Evolutionary conservation across 345 rosid genomes (phyloP), one percentile per base, ranked within the genome.

Genomic region (Sisymbrium irio): DNA sequence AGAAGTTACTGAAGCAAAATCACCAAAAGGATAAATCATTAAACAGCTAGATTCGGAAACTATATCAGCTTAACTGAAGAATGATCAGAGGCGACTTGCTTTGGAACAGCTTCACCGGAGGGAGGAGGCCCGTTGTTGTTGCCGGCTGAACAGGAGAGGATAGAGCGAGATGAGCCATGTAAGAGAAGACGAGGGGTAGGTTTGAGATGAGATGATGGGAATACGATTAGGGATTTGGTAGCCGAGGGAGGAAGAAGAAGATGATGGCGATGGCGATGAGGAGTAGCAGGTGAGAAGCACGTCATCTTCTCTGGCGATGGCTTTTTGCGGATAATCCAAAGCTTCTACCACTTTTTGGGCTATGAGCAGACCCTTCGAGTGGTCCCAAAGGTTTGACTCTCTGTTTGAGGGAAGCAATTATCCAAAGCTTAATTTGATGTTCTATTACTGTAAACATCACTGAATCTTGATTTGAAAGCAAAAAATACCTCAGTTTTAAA

Each of bases 1-100:
- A 93, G 67, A 90, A 93, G 72, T 88, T 89, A 57, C 98, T 91
- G 84, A 28, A 70, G 3, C 65, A 9, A 22, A 22, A 47, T 12
- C 57, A 18, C 28, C 18, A 1, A 18, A 37, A 1, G 0, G 49
- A 47, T 10, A 30, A 25, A 25, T 6, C 17, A 62, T 33, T 27
- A 20, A 9, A 61, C 55, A 53, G 12, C 8, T 41, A 18, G 3
- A 42, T n/a, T 51, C 45, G 11, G 8, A 36, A 25, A 68, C 39
- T 12, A 51, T 36, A 5, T 39, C 5, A 6, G 25, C 5, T 14
- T 10, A 54, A 25, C 14, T 51, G 27, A 49, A 30, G 20, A 45
- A 33, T 55, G 3, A 13, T 55, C 18, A 49, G 20, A 51, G 14
- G 67, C 46, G 44, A 73, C 41, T 56, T 75, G 85, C 98, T 89